Evolutionary conservation across 169 alveolate species (phyloP), one percentile per base, ranked within the genome.

Genomic region (Eimeria necatrix): DNA sequence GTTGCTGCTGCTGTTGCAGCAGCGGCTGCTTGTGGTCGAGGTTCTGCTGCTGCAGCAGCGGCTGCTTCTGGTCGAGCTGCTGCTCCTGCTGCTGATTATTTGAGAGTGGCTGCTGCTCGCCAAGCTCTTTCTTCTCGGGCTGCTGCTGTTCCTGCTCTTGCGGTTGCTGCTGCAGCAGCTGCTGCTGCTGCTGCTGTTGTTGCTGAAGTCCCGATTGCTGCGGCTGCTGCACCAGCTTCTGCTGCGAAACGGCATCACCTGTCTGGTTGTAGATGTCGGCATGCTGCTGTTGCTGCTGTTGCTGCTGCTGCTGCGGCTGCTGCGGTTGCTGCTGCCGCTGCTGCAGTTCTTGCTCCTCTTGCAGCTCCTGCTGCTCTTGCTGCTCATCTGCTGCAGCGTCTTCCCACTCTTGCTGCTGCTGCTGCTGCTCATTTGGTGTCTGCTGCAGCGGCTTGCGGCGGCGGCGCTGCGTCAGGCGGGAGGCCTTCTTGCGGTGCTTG

Each of bases 231-330:
- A 9, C 20, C 64, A 14, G 14, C 64, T 56, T 8, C 64, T 8
- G 14, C 64, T 56, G 64, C 8, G 14, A 8, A 14, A 56, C 20
- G 64, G 64, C 64, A 56, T 14, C 64, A 9, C 20, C 64, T 14
- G 8, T 56, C 20, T 56, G 64, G 20, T 56, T 14, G 14, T 56
- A 56, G 20, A 14, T 8, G 14, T 8, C 8, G 14, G 14, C 64
- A 56, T n/a, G 86, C 86, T 76, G 86, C 86, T 76, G 86, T n/a
- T 76, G 86, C 61, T 76, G 86, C 86, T 76, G 64, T 16, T 76
- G 64, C 60, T 14, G 56, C 64, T 76, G 52, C 22, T 41, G 86
- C 7, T 32, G 86, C 64, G 14, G 81, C 48, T 24, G 81, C 81
- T 71, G 48, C 81, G 14, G 81, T 32, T 18, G 81, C 51, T 71